These are phyloP conservation scores for Uronychia binucleata DNA, from an alignment of 73 alveolate species.

Conservation along the genomic window DNA sequence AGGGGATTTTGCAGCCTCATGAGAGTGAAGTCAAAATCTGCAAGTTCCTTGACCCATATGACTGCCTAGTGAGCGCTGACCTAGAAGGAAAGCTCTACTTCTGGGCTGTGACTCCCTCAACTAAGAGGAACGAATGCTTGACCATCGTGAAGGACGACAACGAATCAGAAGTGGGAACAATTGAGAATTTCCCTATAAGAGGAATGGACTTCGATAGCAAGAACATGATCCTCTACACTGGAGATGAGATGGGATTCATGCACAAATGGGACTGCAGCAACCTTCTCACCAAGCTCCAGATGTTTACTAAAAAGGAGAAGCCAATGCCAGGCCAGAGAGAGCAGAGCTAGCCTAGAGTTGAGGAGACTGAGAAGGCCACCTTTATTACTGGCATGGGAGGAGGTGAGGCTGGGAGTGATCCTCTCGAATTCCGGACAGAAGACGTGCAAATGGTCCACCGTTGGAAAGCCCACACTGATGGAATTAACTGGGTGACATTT, in stretches of 20 bases:
- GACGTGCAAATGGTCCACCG: conserved; percentile 56
- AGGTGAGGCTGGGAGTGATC: conserved; percentile 54
- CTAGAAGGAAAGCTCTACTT: conserved; percentile 91
- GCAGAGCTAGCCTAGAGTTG: not conserved
- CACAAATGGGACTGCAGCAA: conserved; percentile 87
- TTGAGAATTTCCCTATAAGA: conserved; percentile 92
- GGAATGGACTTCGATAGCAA: conserved; percentile 85
- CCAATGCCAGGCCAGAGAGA: conserved; percentile 34
- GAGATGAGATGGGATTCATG: conserved; percentile 98
- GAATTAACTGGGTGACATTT: conserved; percentile 90
- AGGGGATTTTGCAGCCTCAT: conserved; percentile 68
- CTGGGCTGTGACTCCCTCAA: conserved; percentile 88
- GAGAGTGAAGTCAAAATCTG: conserved; percentile 83
- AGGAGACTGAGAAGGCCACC: conserved; percentile 37
- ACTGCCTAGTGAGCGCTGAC: conserved; percentile 89
- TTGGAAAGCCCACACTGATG: conserved; percentile 94
- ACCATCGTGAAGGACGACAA: conserved; percentile 79
- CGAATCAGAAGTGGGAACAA: conserved; percentile 81
- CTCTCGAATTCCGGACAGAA: conserved; percentile 53
- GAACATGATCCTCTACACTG: conserved; percentile 82
- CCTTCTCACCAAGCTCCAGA: conserved; percentile 77
- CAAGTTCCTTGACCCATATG: conserved; percentile 86
- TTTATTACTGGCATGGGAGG: conserved; percentile 74
- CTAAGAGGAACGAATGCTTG: conserved; percentile 80
- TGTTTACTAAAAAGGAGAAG: conserved; percentile 50